Base-by-base conservation (phyloP, 176 grass and related monocot genomes). In the Carex parvula region DNA sequence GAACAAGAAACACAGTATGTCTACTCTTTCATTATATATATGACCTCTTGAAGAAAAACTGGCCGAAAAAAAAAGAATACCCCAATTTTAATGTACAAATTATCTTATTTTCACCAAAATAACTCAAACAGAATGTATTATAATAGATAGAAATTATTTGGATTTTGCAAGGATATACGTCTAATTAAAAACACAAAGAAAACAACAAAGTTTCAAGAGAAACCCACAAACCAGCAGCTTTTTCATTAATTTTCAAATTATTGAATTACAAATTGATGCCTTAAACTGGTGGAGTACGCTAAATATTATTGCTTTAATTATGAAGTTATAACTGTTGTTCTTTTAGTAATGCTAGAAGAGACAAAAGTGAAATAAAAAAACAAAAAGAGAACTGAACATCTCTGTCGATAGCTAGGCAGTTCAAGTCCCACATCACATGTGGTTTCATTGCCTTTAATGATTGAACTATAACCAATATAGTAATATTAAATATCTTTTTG, bases 341-440 rank as follows among this genome's bases (percentile, higher is more conserved):
- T 32, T 77, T 56, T 9, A 50, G 0, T 55, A 33, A 32, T 77
- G 46, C 48, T 56, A 77, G 13, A 33, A 77, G 46, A 77, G 13
- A 55, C 73, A 77, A 56, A 22, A 56, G 5, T 56, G n/a, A 68
- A 17, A 68, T 39, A 48, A 16, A 30, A 73, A 13, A 73, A 75
- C 21, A 75, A 16, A 75, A 50, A 80, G 50, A 39, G n/a, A 60
- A 62, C 53, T 20, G 57, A 80, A 80, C 78, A 82, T 82, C 79
- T 82, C 79, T 16, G 65, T 82, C 35, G 2, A 66, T 63, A 24
- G 22, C 22, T 24, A 64, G 30, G 39, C 62, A 64, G 55, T 82
- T 61, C 20, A 24, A 61, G 79, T 56, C 18, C 54, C 55, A 65
- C 33, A 82, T 82, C 79, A 82, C 79, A 64, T 82, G 79, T 82